A percentile compares a stretch with the other conserved stretches of the same genome.
phyloP scores from a whole-genome alignment of 2,329 filamentous ascomycete genomes.

The Pseudogymnoascus sp. region DNA sequence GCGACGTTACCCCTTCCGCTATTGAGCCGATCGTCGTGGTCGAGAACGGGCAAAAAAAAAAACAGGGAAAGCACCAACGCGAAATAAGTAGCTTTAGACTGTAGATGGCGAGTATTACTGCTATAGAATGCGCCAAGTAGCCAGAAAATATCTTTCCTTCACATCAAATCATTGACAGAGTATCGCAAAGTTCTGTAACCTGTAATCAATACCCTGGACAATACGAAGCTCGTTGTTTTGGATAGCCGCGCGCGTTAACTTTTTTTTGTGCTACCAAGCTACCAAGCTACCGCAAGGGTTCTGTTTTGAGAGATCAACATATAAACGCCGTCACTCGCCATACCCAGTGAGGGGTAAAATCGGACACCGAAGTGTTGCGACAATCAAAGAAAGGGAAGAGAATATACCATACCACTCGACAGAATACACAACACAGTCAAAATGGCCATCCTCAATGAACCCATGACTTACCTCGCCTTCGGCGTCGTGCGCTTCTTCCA shows the following conservation, averaged over 20 bases:
- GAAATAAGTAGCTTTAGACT: not conserved
- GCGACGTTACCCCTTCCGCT: not conserved
- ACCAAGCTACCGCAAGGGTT: not conserved
- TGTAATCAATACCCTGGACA: not conserved
- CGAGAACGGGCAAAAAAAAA: slow-evolving; percentile 4
- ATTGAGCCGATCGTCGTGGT: not conserved
- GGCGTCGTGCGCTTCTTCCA: slow-evolving; percentile 63
- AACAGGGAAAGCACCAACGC: not conserved
- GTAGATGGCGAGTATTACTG: not conserved
- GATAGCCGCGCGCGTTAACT: slow-evolving; percentile 5
- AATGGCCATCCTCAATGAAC: not conserved
- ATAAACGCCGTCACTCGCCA: not conserved
- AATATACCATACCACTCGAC: not conserved
- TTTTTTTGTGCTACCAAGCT: not conserved
- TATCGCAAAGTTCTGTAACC: not conserved
- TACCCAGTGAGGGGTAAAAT: not conserved
- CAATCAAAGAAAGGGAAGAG: not conserved
- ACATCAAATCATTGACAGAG: not conserved
- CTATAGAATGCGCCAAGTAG: not conserved
- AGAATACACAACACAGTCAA: not conserved
- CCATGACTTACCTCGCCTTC: slow-evolving; percentile 47
- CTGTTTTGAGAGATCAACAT: not conserved
- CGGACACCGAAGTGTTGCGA: not conserved
- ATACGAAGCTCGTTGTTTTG: slow-evolving; percentile 3
- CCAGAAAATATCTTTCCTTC: not conserved